These are phyloP conservation scores for Calonectria crousiana DNA, from an alignment of 2,329 filamentous ascomycete species.

Conservation along the genomic window DNA sequence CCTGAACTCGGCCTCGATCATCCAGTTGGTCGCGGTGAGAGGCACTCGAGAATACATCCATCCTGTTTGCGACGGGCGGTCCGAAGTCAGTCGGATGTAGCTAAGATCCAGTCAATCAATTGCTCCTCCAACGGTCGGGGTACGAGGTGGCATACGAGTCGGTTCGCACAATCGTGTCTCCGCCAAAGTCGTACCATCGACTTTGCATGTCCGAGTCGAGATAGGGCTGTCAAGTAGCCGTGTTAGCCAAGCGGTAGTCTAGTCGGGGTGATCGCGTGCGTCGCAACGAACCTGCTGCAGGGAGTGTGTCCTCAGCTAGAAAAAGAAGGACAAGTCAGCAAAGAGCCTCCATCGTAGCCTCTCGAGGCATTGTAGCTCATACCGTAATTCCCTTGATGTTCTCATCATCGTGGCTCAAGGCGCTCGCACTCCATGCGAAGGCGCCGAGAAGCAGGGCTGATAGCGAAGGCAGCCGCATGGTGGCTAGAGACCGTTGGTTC, in stretches of 20 bases:
- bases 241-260: slow-evolving; percentile 36
- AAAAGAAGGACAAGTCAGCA: slow-evolving; percentile 36
- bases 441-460: slow-evolving; percentile 63
- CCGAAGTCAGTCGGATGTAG: slow-evolving; percentile 92
- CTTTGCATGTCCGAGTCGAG: slow-evolving; percentile 98
- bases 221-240: slow-evolving; percentile 76
- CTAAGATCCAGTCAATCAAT: slow-evolving; percentile 57
- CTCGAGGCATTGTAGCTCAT: slow-evolving; percentile 38
- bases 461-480: slow-evolving; percentile 62
- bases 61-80: slow-evolving; percentile 89
- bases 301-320: slow-evolving; percentile 87
- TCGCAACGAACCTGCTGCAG: slow-evolving; percentile 76
- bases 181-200: slow-evolving; percentile 99
- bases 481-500: slow-evolving; percentile 37
- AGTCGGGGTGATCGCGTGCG: slow-evolving; percentile 34
- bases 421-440: slow-evolving; percentile 62
- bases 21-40: slow-evolving; percentile 98
- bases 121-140: slow-evolving; percentile 20
- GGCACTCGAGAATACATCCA: slow-evolving; percentile 96
- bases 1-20: slow-evolving; percentile 96
- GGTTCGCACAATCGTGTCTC: slow-evolving; percentile 86
- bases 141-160: slow-evolving; percentile 67
- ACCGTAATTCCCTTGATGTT: slow-evolving; percentile 67
- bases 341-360: background rate
- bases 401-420: slow-evolving; percentile 59